These are phyloP conservation scores for Onygenales sp. DNA, from an alignment of 2,329 filamentous ascomycete species.

Conservation along the genomic window DNA sequence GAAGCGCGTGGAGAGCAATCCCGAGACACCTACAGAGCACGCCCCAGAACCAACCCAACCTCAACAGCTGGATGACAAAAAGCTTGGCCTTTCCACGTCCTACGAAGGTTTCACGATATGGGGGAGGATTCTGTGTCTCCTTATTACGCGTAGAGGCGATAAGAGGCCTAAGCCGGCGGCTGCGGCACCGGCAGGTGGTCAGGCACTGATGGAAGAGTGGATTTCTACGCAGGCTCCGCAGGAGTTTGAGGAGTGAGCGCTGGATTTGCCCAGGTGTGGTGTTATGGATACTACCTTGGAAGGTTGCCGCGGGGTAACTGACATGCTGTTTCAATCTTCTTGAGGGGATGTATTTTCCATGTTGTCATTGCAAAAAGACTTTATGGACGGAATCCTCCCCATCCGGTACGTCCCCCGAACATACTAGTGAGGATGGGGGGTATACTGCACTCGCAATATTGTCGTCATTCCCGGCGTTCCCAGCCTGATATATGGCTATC, in stretches of 20 bases:
- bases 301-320: background rate
- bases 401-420: too few relatives aligned
- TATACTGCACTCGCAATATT: too few relatives aligned
- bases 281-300: too few relatives aligned
- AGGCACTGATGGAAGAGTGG: slow-evolving; percentile 75
- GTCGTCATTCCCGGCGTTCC: too few relatives aligned
- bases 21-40: slow-evolving; percentile 17
- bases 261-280: background rate
- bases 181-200: slow-evolving; percentile 36
- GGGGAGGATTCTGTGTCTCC: slow-evolving; percentile 80
- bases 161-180: slow-evolving; percentile 29
- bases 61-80: slow-evolving; percentile 65
- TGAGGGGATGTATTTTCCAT: too few relatives aligned
- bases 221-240: slow-evolving; percentile 62
- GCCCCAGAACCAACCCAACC: slow-evolving; percentile 38
- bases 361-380: too few relatives aligned
- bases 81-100: slow-evolving; percentile 70
- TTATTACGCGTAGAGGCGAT: slow-evolving; percentile 63
- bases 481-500: too few relatives aligned
- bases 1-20: slow-evolving; percentile 8
- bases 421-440: too few relatives aligned
- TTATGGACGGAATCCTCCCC: too few relatives aligned
- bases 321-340: background rate
- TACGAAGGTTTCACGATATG: slow-evolving; percentile 97
- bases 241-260: slow-evolving; percentile 27